Evolutionary conservation across 1,284 basidiomycete genomes (phyloP).

Genomic region (Peniophora sp.): DNA sequence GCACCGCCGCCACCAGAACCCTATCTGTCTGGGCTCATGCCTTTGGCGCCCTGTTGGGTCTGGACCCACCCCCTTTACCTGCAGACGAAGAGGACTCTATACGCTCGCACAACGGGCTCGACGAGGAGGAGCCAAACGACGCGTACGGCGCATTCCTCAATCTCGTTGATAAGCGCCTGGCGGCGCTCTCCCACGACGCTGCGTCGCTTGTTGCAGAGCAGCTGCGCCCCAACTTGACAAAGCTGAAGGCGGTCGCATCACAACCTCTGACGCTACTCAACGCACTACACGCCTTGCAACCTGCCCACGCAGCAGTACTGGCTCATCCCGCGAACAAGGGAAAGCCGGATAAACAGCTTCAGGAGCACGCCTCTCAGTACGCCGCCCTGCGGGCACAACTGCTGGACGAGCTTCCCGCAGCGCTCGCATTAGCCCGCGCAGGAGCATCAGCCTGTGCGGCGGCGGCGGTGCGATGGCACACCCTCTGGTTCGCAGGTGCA

Average conservation of each 20-base stretch:
- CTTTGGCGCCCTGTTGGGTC: too few species aligned
- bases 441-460: constrained; percentile 45
- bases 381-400: constrained; percentile 66
- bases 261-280: constrained; percentile 58
- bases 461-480: constrained; percentile 48
- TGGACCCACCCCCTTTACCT: too few species aligned
- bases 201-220: constrained; percentile 42
- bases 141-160: constrained; percentile 67
- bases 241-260: constrained; percentile 46
- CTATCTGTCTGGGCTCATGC: neutral
- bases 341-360: constrained; percentile 51
- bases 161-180: constrained; percentile 47
- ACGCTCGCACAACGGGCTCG: constrained; percentile 9
- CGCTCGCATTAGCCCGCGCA: constrained; percentile 47
- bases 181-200: constrained; percentile 43
- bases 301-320: constrained; percentile 57
- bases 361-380: constrained; percentile 67
- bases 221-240: constrained; percentile 47
- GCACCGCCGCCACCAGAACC: neutral
- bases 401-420: constrained; percentile 56
- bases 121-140: constrained; percentile 37
- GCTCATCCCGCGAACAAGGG: constrained; percentile 55
- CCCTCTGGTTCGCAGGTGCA: constrained; percentile 48
- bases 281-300: constrained; percentile 63
- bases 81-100: neutral